phyloP scores from a whole-genome alignment of 2,329 filamentous ascomycete genomes.

The Alternaria panax region DNA sequence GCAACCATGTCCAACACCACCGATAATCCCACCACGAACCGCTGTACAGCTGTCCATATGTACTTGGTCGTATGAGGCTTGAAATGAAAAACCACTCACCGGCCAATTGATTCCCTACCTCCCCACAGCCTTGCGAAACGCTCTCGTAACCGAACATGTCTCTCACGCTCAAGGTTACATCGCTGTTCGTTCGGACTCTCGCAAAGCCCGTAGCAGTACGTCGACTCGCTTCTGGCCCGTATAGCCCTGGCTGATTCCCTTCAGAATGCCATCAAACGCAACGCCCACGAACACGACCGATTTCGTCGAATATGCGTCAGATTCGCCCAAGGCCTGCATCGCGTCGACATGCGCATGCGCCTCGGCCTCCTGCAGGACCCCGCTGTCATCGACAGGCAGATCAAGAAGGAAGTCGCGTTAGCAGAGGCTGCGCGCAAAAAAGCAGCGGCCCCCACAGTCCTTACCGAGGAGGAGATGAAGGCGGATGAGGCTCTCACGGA shows the following conservation, averaged over 20 bases:
- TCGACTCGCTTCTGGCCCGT: neutral
- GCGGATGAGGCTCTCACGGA: constrained; percentile 62
- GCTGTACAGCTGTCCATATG: neutral
- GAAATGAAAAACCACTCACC: constrained; percentile 13
- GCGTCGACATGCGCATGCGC: constrained; percentile 72
- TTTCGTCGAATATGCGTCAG: constrained; percentile 68
- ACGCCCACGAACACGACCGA: constrained; percentile 72
- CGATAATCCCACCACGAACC: neutral
- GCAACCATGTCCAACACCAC: constrained; percentile 4
- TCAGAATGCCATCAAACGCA: constrained; percentile 71
- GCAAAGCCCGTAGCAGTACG: constrained; percentile 73
- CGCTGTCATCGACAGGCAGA: constrained; percentile 61
- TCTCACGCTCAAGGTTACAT: constrained; percentile 71
- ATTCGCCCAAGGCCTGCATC: constrained; percentile 70
- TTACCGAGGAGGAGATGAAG: constrained; percentile 66
- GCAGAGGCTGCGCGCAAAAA: constrained; percentile 62
- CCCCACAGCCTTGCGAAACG: constrained; percentile 10
- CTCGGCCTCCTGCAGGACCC: constrained; percentile 70
- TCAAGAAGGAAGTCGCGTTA: constrained; percentile 62
- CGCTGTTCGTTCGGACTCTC: constrained; percentile 68
- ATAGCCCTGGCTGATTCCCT: constrained; percentile 5
- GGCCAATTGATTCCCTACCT: constrained; percentile 14
- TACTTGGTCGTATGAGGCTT: neutral
- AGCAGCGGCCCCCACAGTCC: constrained; percentile 64
- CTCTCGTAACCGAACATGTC: constrained; percentile 58